phyloP scores from a whole-genome alignment of 257 asterid genomes.

The Leonotis leonurus region DNA sequence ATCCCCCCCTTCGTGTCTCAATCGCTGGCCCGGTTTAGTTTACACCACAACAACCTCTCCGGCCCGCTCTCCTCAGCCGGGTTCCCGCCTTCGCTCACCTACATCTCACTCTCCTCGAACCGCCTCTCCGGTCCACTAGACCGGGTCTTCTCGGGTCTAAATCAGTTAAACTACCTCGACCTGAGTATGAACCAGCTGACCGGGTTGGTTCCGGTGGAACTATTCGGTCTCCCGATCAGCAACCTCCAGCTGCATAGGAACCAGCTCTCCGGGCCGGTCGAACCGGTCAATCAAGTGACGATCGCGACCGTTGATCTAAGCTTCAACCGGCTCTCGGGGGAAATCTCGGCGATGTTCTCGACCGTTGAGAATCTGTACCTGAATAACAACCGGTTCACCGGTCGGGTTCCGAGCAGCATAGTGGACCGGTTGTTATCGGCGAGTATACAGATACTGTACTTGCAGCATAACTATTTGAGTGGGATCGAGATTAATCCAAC shows the following conservation, averaged over 20 bases:
- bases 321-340: conserved; percentile 69
- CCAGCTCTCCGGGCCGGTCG: conserved; percentile 56
- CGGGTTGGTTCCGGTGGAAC: conserved; percentile 48
- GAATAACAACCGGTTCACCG: conserved; percentile 89
- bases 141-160: conserved; percentile 33
- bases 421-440: conserved; percentile 77
- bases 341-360: conserved; percentile 60
- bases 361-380: conserved; percentile 72
- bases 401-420: conserved; percentile 59
- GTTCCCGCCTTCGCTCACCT: conserved; percentile 52
- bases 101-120: conserved; percentile 65
- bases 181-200: conserved; percentile 68
- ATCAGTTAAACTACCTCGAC: conserved; percentile 55
- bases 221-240: conserved; percentile 53
- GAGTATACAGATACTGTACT: conserved; percentile 48
- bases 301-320: conserved; percentile 77
- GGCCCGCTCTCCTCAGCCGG: conserved; percentile 45
- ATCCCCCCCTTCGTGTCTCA: conserved; percentile 58
- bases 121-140: conserved; percentile 59
- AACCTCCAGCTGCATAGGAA: conserved; percentile 78
- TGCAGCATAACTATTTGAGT: conserved; percentile 83
- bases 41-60: conserved; percentile 58
- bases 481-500: conserved; percentile 76
- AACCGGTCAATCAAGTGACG: conserved; percentile 43
- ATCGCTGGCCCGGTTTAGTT: conserved; percentile 57